Evolutionary conservation across 2,329 filamentous ascomycete genomes (phyloP).

Genomic region (Emydomyces testavorans): DNA sequence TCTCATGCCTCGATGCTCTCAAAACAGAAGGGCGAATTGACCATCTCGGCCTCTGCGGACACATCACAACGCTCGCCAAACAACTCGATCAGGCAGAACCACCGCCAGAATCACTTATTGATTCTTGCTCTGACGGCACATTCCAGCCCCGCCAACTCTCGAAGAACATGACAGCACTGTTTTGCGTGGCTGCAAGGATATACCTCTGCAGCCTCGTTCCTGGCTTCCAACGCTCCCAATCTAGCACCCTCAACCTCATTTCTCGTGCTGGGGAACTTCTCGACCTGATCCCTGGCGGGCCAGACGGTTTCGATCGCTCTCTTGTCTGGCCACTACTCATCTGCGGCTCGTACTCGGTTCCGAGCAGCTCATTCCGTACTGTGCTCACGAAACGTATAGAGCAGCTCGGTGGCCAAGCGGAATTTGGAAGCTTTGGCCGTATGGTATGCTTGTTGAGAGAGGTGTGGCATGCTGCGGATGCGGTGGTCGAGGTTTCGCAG

Average conservation of each 20-base stretch:
- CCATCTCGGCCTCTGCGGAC: conserved; percentile 73
- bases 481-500: conserved; percentile 21
- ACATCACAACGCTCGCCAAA: conserved; percentile 75
- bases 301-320: conserved; percentile 74
- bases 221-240: conserved; percentile 65
- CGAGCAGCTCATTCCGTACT: conserved; percentile 60
- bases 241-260: conserved; percentile 63
- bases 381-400: conserved; percentile 66
- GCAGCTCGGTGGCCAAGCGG: conserved; percentile 63
- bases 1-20: conserved; percentile 84
- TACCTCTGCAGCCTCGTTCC: conserved; percentile 95
- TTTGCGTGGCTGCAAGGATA: conserved; percentile 83
- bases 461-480: conserved; percentile 68
- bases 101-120: conserved; percentile 49
- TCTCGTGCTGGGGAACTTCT: conserved; percentile 66
- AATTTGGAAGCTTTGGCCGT: conserved; percentile 75
- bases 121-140: conserved; percentile 50
- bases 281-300: conserved; percentile 69
- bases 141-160: conserved; percentile 73
- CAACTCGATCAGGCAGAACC: conserved; percentile 75
- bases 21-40: conserved; percentile 69
- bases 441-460: conserved; percentile 68
- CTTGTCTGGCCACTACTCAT: conserved; percentile 90
- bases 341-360: conserved; percentile 64
- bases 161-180: conserved; percentile 79